These are phyloP conservation scores for Phytophthora hibernalis DNA, from an alignment of 352 stramenopile genomes.

Conservation along the genomic window DNA sequence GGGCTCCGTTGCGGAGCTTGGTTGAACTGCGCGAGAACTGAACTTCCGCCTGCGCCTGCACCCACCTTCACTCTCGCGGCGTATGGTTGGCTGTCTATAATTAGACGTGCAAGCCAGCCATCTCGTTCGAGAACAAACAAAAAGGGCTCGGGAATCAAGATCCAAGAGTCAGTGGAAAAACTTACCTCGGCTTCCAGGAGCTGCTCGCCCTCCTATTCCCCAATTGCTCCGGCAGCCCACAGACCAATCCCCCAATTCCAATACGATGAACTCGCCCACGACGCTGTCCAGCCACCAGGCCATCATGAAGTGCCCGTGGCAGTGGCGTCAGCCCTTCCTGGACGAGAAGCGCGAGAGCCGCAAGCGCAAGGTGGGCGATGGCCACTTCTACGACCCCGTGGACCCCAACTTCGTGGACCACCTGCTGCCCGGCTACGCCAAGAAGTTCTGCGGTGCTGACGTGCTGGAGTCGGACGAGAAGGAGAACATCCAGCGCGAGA, in stretches of 20 bases:
- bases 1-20: conserved; percentile 8
- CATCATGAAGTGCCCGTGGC: conserved; percentile 91
- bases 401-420: conserved; percentile 89
- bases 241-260: conserved; percentile 12
- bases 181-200: conserved; percentile 12
- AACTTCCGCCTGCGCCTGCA: not conserved
- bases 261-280: conserved; percentile 66
- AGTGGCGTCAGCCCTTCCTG: conserved; percentile 87
- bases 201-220: conserved; percentile 6
- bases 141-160: conserved; percentile 33
- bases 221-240: conserved; percentile 8
- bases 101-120: conserved; percentile 32
- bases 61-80: conserved; percentile 10
- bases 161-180: conserved; percentile 45
- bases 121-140: conserved; percentile 45
- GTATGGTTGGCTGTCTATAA: conserved; percentile 32
- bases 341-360: conserved; percentile 83
- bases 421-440: conserved; percentile 77
- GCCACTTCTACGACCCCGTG: conserved; percentile 86
- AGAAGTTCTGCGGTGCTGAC: conserved; percentile 78
- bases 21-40: conserved; percentile 17
- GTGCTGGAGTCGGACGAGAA: conserved; percentile 80
- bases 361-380: conserved; percentile 87
- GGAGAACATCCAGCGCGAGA: conserved; percentile 84
- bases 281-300: conserved; percentile 73